Conservation (phyloP, 257 asterid genomes). For the Solanum pimpinellifolium region DNA sequence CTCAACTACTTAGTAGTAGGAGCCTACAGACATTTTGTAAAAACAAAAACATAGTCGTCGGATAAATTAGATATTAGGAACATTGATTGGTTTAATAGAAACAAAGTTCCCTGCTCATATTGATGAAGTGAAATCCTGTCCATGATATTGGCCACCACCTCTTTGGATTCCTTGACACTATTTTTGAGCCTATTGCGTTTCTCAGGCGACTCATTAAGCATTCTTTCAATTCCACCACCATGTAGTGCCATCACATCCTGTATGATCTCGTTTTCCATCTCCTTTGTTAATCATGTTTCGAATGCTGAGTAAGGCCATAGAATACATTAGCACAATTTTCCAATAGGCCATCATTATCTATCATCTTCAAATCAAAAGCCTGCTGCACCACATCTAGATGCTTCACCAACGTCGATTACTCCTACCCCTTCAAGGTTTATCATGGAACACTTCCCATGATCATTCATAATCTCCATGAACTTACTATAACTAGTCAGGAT, state of each 20-base stretch:
- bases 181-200: background rate
- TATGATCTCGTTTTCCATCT: slow-evolving; percentile 10
- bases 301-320: slow-evolving; percentile 12
- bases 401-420: slow-evolving; percentile 1
- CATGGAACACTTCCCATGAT: background rate
- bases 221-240: slow-evolving; percentile 3
- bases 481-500: background rate
- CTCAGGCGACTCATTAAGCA: slow-evolving; percentile 7
- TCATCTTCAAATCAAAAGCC: slow-evolving; percentile 22
- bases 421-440: slow-evolving; percentile 5
- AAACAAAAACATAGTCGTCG: too few species aligned
- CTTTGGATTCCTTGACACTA: slow-evolving; percentile 11
- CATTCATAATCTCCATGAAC: background rate
- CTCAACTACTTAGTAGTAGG: too few species aligned
- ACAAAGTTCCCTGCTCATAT: too few species aligned
- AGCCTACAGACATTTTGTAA: too few species aligned
- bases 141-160: too few species aligned
- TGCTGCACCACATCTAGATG: too few species aligned
- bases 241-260: background rate
- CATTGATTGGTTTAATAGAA: too few species aligned
- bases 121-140: too few species aligned
- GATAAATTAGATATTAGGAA: background rate
- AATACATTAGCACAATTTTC: slow-evolving; percentile 12
- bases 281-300: slow-evolving; percentile 7
- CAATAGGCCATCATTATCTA: slow-evolving; percentile 18